Evolutionary conservation across 805 yeast species (phyloP).

Genomic region (Komagataella populi): DNA sequence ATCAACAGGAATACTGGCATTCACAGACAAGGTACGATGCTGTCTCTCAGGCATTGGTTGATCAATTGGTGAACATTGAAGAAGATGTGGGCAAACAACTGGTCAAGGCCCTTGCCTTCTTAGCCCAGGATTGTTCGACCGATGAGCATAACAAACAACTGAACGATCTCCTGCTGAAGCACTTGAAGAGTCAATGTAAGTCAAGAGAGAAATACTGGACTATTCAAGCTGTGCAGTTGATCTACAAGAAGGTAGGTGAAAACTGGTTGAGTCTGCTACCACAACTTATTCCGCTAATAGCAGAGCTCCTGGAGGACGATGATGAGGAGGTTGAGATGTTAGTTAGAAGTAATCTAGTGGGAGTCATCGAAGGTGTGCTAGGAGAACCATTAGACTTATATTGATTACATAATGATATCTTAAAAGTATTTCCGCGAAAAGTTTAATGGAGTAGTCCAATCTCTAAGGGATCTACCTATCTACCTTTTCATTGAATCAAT

Average conservation of each 20-base stretch:
- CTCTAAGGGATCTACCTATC: background rate
- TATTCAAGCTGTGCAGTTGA: constrained; percentile 58
- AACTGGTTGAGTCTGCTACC: constrained; percentile 88
- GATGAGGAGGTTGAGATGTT: constrained; percentile 87
- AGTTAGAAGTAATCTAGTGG: constrained; percentile 81
- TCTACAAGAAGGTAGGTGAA: constrained; percentile 88
- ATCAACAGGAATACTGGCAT: constrained; percentile 93
- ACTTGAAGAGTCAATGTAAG: constrained; percentile 49
- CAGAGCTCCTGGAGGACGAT: constrained; percentile 91
- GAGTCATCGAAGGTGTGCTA: constrained; percentile 79
- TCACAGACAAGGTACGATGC: constrained; percentile 72
- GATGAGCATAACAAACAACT: constrained; percentile 60
- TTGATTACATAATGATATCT: constrained; percentile 1
- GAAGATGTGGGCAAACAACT: constrained; percentile 66
- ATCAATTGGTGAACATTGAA: constrained; percentile 57
- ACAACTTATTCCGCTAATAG: constrained; percentile 88
- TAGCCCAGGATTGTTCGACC: constrained; percentile 57
- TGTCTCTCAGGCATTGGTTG: constrained; percentile 46
- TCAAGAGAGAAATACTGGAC: constrained; percentile 68
- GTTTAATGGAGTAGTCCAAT: background rate
- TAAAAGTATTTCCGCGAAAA: background rate
- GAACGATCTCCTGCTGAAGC: constrained; percentile 47
- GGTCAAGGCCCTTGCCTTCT: constrained; percentile 65
- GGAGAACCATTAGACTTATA: constrained; percentile 92
- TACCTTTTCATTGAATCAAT: background rate